Evolutionary conservation across 805 yeast species (phyloP), one percentile per base, ranked within the genome.

Genomic region (Saccharomycopsis fermentans): DNA sequence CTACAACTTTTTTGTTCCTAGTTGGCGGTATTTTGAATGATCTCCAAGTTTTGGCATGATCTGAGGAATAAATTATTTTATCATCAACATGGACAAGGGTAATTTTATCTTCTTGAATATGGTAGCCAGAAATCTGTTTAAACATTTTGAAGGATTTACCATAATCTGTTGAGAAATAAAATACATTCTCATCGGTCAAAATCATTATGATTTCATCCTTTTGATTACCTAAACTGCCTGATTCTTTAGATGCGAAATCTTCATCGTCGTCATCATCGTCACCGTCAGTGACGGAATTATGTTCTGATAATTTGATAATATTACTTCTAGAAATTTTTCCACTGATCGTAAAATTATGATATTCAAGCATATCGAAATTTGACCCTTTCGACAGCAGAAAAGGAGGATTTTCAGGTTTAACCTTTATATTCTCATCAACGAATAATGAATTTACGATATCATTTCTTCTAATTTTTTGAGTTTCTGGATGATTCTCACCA

Each of bases 41-140:
- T 27, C 68, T 68, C 72, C 87, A 80, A 1, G 66, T 65, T 3
- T 70, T 66, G 14, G 91, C 92, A 51, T 86, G 86, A 67, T 89
- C 83, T 64, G 78, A 83, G 0, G 97, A 86, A 11, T 87, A 77
- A 64, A 73, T 84, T 1, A 83, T 77, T 24, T 53, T n/a, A 21
- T 16, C 27, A 9, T 34, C 29, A 21, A 29, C 2, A 21, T 52
- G 34, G 6, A 58, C 12, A 5, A 53, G 21, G 5, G 54, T 27
- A 14, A 57, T 53, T 19, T 27, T 32, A 6, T 56, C 54, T 6
- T 53, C 47, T 19, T 36, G 40, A 6, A 52, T 17, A 47, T 17
- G 26, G 29, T 52, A 57, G 16, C 36, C 37, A 2, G 47, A 24
- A n/a, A 57, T 40, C 6, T 27, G 2, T 21, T 43, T 16, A 21